Percentiles rank a stretch among this genome's conserved stretches.
These are phyloP conservation scores for Tieghemostelium lacteum DNA, from an alignment of 78 protist genomes.

Conservation along the genomic window DNA sequence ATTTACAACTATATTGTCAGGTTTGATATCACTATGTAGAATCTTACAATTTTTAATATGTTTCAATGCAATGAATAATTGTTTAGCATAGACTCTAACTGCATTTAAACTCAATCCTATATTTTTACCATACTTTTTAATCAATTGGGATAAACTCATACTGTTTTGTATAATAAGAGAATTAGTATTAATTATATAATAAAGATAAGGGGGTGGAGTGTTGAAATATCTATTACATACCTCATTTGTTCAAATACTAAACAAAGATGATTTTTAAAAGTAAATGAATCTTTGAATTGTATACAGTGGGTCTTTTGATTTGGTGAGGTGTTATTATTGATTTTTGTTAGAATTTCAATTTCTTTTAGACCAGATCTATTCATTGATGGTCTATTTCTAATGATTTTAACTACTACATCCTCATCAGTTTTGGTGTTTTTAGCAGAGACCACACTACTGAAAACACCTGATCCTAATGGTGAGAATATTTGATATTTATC, in stretches of 20 bases:
- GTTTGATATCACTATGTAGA: slow-evolving; percentile 95
- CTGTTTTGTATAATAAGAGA: neutral
- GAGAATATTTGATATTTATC: slow-evolving; percentile 78
- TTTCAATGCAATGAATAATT: slow-evolving; percentile 86
- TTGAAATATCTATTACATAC: neutral
- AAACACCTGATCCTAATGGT: slow-evolving; percentile 91
- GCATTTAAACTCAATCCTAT: slow-evolving; percentile 89
- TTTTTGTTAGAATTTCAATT: slow-evolving; percentile 78
- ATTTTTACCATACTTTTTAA: slow-evolving; percentile 85
- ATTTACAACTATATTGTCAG: slow-evolving; percentile 84
- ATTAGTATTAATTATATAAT: neutral
- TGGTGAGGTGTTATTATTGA: slow-evolving; percentile 57
- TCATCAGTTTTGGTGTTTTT: slow-evolving; percentile 63
- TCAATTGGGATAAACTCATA: slow-evolving; percentile 89
- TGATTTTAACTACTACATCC: slow-evolving; percentile 93
- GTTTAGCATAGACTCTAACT: slow-evolving; percentile 87
- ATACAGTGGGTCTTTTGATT: slow-evolving; percentile 81
- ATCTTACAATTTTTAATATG: slow-evolving; percentile 74
- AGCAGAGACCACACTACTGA: slow-evolving; percentile 91
- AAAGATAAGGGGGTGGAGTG: too few species aligned
- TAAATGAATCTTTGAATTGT: slow-evolving; percentile 78
- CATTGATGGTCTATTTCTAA: slow-evolving; percentile 86
- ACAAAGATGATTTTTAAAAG: slow-evolving; percentile 91
- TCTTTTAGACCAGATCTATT: slow-evolving; percentile 87
- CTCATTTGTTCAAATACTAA: slow-evolving; percentile 91